Conservation (phyloP, 306 rosid species). For the Medicago lupulina region DNA sequence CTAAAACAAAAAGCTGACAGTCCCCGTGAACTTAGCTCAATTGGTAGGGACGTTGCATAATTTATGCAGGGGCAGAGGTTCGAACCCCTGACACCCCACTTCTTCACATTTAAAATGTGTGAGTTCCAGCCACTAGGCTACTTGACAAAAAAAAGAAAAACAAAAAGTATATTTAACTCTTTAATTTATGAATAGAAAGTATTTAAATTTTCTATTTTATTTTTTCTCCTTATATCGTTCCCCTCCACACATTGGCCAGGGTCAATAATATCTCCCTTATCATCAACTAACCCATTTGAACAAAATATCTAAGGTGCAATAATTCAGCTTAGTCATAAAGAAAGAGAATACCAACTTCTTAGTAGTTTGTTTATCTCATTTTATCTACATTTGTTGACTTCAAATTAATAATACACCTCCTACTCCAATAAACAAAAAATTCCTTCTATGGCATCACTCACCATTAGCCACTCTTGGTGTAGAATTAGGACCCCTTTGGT, state of each 20-base stretch:
- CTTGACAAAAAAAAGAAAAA: too few relatives aligned
- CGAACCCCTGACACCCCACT: too few relatives aligned
- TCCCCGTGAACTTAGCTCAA: too few relatives aligned
- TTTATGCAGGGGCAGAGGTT: too few relatives aligned
- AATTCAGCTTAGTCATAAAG: slow-evolving; percentile 14
- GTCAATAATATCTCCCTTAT: slow-evolving; percentile 6
- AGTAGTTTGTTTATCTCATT: slow-evolving; percentile 8
- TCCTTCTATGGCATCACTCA: slow-evolving; percentile 53
- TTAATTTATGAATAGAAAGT: too few relatives aligned
- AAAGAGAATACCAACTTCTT: slow-evolving; percentile 23
- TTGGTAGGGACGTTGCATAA: too few relatives aligned
- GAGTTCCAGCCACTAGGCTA: too few relatives aligned
- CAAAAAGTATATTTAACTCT: too few relatives aligned
- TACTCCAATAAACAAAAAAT: not conserved
- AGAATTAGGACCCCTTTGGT: slow-evolving; percentile 24
- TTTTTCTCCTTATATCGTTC: not conserved
- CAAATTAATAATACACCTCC: slow-evolving; percentile 16
- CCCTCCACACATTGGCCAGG: not conserved
- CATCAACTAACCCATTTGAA: not conserved
- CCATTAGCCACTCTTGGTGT: slow-evolving; percentile 36
- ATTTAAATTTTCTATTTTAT: not conserved
- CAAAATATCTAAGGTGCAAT: slow-evolving; percentile 2
- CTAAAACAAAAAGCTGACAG: too few relatives aligned
- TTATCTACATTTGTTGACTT: not conserved
- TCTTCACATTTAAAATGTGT: too few relatives aligned